A percentile compares a stretch with the other conserved stretches of the same genome.
These are phyloP conservation scores for Nigrospora osmanthi DNA, from an alignment of 2,329 filamentous ascomycete species.

Conservation along the genomic window DNA sequence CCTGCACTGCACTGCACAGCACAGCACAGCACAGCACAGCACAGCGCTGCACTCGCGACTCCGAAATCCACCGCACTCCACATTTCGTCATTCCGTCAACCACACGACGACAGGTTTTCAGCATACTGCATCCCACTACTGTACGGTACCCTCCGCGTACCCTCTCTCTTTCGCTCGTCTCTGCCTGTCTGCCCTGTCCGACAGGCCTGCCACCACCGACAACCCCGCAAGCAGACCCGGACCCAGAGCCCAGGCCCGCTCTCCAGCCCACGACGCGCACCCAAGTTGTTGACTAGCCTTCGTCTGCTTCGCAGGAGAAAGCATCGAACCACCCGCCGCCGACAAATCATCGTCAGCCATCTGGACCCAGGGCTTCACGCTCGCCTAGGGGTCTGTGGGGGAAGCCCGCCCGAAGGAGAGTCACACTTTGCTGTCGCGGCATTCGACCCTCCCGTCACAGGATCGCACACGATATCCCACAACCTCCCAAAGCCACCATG, in stretches of 20 bases:
- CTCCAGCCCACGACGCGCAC: too few relatives aligned
- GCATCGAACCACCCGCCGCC: background rate
- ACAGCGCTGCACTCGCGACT: background rate
- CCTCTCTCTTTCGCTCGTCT: background rate
- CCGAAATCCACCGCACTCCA: background rate
- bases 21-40: background rate
- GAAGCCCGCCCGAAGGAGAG: background rate
- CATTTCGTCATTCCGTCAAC: slow-evolving; percentile 3
- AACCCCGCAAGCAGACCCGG: background rate
- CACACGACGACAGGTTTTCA: background rate
- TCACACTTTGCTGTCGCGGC: background rate
- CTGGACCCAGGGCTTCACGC: background rate
- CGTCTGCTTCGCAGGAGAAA: background rate
- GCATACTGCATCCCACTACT: background rate
- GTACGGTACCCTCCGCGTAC: background rate
- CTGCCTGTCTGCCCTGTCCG: background rate
- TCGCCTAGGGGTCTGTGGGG: background rate
- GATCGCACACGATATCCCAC: background rate
- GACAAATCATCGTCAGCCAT: slow-evolving; percentile 1
- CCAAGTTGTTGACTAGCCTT: background rate
- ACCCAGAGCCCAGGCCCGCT: too few relatives aligned
- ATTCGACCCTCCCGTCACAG: background rate
- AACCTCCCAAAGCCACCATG: slow-evolving; percentile 3
- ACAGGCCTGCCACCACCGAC: background rate
- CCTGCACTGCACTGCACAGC: background rate